Conservation (phyloP, 352 stramenopile genomes). For the Phytophthora agathidicida region DNA sequence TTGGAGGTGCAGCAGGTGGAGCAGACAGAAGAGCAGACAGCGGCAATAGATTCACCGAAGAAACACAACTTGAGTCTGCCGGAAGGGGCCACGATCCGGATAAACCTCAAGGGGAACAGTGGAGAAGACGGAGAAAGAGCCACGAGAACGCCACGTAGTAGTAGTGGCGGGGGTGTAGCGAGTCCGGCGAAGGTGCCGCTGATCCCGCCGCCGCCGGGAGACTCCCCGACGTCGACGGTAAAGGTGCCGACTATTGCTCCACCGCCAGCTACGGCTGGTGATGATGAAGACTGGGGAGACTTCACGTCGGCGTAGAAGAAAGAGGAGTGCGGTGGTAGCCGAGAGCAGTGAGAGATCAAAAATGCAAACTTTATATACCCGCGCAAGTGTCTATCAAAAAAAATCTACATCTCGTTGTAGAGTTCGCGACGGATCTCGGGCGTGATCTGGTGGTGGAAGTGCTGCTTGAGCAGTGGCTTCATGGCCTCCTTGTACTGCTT, state of each 20-base stretch:
- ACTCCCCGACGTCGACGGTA: conserved; percentile 15
- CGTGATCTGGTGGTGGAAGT: conserved; percentile 98
- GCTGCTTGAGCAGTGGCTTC: conserved; percentile 91
- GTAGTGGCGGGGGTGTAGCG: conserved; percentile 34
- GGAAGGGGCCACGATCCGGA: conserved; percentile 74
- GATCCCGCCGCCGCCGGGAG: conserved; percentile 61
- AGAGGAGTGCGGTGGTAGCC: no score
- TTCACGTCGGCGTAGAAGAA: conserved; percentile 72
- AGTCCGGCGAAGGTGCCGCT: conserved; percentile 54
- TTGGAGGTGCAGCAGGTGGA: conserved; percentile 45
- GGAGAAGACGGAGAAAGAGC: conserved; percentile 32
- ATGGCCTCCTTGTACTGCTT: conserved; percentile 95
- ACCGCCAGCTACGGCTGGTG: conserved; percentile 23
- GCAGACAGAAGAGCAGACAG: conserved; percentile 9
- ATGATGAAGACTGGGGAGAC: conserved; percentile 84
- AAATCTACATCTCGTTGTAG: conserved; percentile 77
- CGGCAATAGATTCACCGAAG: conserved; percentile 26
- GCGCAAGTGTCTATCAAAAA: conserved; percentile 6
- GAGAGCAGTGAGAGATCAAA: no score
- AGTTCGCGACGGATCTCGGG: conserved; percentile 98
- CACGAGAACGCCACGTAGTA: conserved; percentile 24
- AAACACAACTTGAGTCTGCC: conserved; percentile 70
- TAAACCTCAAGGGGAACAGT: conserved; percentile 71
- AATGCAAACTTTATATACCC: conserved; percentile 38
- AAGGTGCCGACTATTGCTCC: conserved; percentile 30